Base-by-base conservation (phyloP, 371 early-diverging fungal genomes). In the Lichtheimia corymbifera region DNA sequence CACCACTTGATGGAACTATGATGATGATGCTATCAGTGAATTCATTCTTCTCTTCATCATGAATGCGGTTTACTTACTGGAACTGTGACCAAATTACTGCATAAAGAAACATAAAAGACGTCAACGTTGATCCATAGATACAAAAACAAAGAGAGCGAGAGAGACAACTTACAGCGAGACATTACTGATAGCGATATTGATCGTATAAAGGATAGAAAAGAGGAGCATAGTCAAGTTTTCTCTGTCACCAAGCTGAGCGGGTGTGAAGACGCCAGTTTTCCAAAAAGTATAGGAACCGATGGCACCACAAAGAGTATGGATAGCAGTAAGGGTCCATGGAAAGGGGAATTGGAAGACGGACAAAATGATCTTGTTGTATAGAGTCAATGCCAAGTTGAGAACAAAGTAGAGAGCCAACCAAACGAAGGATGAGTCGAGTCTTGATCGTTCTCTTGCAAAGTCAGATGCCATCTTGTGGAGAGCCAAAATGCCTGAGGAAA, bases 301-400 rank as follows among this genome's bases (percentile, higher is more conserved):
- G 11, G 87, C 80, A 43, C 90, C 84, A 57, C 87, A 84, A 25
- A 92, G 64, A n/a, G 91, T 87, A 63, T 95, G 96, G 56, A 93
- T 83, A 5, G 91, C 92, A 0, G 96, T 95, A 15, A 95, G 76
- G 24, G 90, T 85, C 93, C 94, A 95, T 12, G 96, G 96, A 72
- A 84, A 93, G 11, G 96, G 96, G 68, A 86, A 93, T 20, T 82
- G 79, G 70, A 94, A 95, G 17, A 79, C 65, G 61, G 86, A 83
- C 41, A 86, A 68, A 49, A 95, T 84, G 54, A 87, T 83, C 76
- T 95, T 95, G 83, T 91, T 93, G 74, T 91, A 91, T 30, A 95
- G 78, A 0, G 95, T 94, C 42, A 95, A 77, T 30, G 87, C 73
- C 41, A 95, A 85, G 76, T 93, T 93, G 67, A 91, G 77, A 51